Evolutionary conservation across 1,284 basidiomycete species (phyloP).

Genomic region (Ganoderma lingzhi): DNA sequence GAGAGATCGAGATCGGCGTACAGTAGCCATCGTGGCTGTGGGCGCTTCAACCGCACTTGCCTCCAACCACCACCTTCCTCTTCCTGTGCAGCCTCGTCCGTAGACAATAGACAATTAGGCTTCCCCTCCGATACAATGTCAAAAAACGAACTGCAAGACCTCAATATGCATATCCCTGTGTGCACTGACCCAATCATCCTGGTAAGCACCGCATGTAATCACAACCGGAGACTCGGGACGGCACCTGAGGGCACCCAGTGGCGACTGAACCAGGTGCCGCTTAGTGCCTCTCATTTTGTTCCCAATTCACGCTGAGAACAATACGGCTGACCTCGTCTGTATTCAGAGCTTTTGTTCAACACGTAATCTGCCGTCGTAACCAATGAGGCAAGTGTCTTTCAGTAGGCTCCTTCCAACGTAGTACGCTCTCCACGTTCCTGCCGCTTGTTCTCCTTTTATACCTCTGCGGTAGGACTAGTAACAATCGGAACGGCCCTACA

Average conservation of each 20-base stretch:
- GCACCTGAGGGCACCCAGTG: no score
- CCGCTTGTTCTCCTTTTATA: not conserved
- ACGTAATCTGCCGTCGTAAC: not conserved
- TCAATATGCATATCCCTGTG: not conserved
- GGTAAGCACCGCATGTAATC: not conserved
- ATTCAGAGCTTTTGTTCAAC: not conserved
- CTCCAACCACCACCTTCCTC: not conserved
- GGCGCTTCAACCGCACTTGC: not conserved
- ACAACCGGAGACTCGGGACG: not conserved
- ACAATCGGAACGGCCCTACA: not conserved
- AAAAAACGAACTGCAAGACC: not conserved
- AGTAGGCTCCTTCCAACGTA: not conserved
- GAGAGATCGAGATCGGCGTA: no score
- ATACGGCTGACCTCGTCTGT: not conserved
- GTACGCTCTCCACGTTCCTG: not conserved
- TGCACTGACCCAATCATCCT: not conserved
- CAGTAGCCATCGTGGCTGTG: no score
- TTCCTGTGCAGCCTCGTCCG: not conserved
- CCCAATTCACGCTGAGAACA: not conserved
- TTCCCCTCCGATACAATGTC: no score
- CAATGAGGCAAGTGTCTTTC: not conserved
- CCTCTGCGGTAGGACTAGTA: not conserved
- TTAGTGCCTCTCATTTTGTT: not conserved
- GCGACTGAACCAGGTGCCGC: not conserved
- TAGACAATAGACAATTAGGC: not conserved